Evolutionary conservation across 2,329 filamentous ascomycete genomes (phyloP).

Genomic region (Calonectria fujianensis): DNA sequence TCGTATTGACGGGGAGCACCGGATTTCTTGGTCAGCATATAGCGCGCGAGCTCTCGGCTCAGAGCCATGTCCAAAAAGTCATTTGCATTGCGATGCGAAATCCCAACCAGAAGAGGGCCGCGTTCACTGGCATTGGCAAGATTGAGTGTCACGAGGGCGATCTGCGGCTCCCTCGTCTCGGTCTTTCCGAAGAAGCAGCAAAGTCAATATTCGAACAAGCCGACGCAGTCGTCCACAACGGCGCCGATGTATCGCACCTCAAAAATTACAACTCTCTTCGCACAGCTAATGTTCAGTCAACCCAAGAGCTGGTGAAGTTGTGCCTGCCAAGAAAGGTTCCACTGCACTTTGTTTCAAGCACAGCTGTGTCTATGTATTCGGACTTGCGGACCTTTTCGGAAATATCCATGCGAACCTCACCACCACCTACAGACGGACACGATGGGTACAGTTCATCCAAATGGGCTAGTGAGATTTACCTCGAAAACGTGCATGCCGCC

Average conservation of each 20-base stretch:
- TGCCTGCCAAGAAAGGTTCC: constrained; percentile 5
- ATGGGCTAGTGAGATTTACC: constrained; percentile 21
- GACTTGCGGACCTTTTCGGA: not conserved
- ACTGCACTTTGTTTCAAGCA: constrained; percentile 13
- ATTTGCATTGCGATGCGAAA: constrained; percentile 30
- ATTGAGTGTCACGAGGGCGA: constrained; percentile 6
- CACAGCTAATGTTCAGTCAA: not conserved
- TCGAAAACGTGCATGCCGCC: constrained; percentile 9
- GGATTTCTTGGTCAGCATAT: constrained; percentile 26
- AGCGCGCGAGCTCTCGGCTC: not conserved
- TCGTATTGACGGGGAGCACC: constrained; percentile 25
- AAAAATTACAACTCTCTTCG: constrained; percentile 12
- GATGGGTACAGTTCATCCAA: constrained; percentile 28
- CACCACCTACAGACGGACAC: constrained; percentile 1
- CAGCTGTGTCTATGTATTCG: constrained; percentile 15
- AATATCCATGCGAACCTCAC: not conserved
- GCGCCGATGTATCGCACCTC: constrained; percentile 10
- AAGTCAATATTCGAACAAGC: constrained; percentile 1
- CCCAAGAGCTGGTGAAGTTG: constrained; percentile 12
- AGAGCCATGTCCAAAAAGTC: constrained; percentile 1
- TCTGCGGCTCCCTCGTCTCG: constrained; percentile 3
- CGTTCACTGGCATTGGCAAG: not conserved
- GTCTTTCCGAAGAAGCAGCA: not conserved
- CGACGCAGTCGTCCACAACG: constrained; percentile 13
- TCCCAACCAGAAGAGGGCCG: not conserved